Evolutionary conservation across 2,329 filamentous ascomycete genomes (phyloP).

Genomic region (Trichoderma arundinaceum): DNA sequence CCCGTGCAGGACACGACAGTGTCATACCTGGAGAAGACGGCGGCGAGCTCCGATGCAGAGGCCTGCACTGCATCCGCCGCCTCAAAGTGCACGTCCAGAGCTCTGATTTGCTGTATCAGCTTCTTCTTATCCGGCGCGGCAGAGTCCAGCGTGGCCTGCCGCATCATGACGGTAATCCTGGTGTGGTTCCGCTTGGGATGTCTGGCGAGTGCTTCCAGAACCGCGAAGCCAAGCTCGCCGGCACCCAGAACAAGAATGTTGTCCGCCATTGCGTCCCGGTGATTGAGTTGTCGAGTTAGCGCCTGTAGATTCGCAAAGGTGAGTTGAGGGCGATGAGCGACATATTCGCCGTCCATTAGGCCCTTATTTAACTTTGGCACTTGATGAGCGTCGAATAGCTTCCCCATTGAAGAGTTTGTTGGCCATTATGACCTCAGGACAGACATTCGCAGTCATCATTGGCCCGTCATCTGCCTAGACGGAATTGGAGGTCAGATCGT

Average conservation of each 20-base stretch:
- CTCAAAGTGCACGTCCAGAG: slow-evolving; percentile 50
- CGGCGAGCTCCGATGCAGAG: slow-evolving; percentile 47
- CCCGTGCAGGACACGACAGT: slow-evolving; percentile 66
- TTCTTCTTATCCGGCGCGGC: slow-evolving; percentile 46
- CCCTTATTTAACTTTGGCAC: slow-evolving; percentile 12
- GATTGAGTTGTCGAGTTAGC: slow-evolving; percentile 32
- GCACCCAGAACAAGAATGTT: slow-evolving; percentile 66
- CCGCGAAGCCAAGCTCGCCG: slow-evolving; percentile 67
- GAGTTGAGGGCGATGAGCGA: slow-evolving; percentile 24
- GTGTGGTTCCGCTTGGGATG: slow-evolving; percentile 50
- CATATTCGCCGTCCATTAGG: slow-evolving; percentile 13
- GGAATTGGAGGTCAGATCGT: background rate
- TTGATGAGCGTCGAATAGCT: background rate
- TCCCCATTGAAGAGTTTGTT: background rate
- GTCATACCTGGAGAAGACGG: slow-evolving; percentile 54
- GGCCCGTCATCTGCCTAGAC: background rate
- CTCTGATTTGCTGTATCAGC: slow-evolving; percentile 44
- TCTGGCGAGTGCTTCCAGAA: slow-evolving; percentile 56
- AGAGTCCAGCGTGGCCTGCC: slow-evolving; percentile 53
- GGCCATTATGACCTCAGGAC: slow-evolving; percentile 15
- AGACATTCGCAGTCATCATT: slow-evolving; percentile 4
- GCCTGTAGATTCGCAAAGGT: slow-evolving; percentile 31
- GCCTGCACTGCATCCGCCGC: slow-evolving; percentile 52
- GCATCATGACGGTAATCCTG: slow-evolving; percentile 60
- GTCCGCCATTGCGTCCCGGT: slow-evolving; percentile 36